Evolutionary conservation across 2,329 filamentous ascomycete species (phyloP).

Genomic region (Pseudogymnoascus sp.): DNA sequence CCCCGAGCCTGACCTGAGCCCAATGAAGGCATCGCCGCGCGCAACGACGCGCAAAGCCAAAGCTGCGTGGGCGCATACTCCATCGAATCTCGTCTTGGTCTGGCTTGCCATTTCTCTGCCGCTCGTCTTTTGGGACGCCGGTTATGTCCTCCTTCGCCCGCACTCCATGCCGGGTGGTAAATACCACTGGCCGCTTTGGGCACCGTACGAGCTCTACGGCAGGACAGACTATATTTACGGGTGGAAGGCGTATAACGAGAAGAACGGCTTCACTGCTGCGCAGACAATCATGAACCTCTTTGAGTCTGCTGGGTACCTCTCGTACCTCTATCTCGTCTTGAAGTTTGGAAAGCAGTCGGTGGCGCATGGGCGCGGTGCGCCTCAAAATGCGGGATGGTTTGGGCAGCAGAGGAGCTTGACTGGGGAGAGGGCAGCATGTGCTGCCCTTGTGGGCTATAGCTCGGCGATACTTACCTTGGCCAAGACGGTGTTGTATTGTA

Average conservation of each 20-base stretch:
- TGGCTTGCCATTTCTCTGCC: constrained; percentile 58
- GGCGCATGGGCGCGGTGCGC: constrained; percentile 23
- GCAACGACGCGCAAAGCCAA: constrained; percentile 14
- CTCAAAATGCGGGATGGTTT: constrained; percentile 34
- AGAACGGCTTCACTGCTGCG: constrained; percentile 57
- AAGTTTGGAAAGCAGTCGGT: constrained; percentile 30
- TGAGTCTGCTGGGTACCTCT: constrained; percentile 50
- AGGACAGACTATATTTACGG: constrained; percentile 60
- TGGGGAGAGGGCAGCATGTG: constrained; percentile 44
- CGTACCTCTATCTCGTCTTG: constrained; percentile 49
- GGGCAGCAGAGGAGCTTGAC: constrained; percentile 41
- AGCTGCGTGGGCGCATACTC: constrained; percentile 48
- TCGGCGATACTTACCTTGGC: constrained; percentile 55
- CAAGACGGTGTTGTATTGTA: constrained; percentile 61
- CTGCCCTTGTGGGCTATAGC: constrained; percentile 50
- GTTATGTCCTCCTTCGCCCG: constrained; percentile 57
- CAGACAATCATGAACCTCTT: constrained; percentile 52
- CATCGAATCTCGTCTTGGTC: constrained; percentile 46
- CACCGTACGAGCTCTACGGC: constrained; percentile 58
- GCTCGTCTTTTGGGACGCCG: constrained; percentile 57
- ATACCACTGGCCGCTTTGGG: constrained; percentile 54
- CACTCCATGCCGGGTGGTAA: constrained; percentile 58
- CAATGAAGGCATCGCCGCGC: constrained; percentile 17
- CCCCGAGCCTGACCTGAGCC: constrained; percentile 26
- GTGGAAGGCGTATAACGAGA: constrained; percentile 49